A percentile compares a stretch with the other conserved stretches of the same genome.
phyloP scores from a whole-genome alignment of 1,284 basidiomycete genomes.

The Cryptococcus jaspeensis region DNA sequence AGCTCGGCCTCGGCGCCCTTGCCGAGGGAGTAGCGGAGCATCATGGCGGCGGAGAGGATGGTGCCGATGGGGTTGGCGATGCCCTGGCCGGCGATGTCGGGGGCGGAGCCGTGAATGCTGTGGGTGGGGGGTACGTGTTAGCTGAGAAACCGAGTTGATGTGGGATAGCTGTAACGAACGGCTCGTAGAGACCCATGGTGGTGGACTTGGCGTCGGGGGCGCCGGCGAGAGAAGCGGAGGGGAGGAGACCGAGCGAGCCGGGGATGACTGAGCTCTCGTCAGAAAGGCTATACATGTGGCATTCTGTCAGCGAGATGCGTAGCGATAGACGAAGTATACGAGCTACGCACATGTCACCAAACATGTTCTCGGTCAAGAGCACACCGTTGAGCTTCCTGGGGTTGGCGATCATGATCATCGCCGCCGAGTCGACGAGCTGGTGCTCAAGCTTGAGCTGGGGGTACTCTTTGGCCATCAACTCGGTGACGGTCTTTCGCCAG shows the following conservation, averaged over 20 bases:
- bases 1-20: slow-evolving; percentile 76
- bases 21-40: slow-evolving; percentile 90
- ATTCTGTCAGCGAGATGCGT: slow-evolving; percentile 1
- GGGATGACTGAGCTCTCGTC: slow-evolving; percentile 98
- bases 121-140: neutral
- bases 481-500: slow-evolving; percentile 89
- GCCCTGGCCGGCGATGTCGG: slow-evolving; percentile 91
- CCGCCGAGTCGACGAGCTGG: slow-evolving; percentile 90
- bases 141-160: neutral
- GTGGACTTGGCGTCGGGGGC: slow-evolving; percentile 71
- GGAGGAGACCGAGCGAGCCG: slow-evolving; percentile 91
- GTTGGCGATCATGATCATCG: slow-evolving; percentile 92
- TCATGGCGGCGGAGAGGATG: slow-evolving; percentile 93
- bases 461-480: slow-evolving; percentile 78
- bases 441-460: slow-evolving; percentile 84
- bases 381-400: slow-evolving; percentile 96
- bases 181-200: slow-evolving; percentile 90
- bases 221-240: slow-evolving; percentile 86
- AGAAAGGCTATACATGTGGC: slow-evolving; percentile 67
- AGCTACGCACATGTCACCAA: slow-evolving; percentile 85
- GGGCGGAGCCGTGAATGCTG: slow-evolving; percentile 64
- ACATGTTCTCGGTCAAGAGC: slow-evolving; percentile 89
- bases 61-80: slow-evolving; percentile 98
- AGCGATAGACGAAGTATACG: neutral
- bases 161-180: slow-evolving; percentile 48